Evolutionary conservation across 108 stramenopile genomes (phyloP), one percentile per base, ranked within the genome.

Genomic region (Skeletonema marinoi): DNA sequence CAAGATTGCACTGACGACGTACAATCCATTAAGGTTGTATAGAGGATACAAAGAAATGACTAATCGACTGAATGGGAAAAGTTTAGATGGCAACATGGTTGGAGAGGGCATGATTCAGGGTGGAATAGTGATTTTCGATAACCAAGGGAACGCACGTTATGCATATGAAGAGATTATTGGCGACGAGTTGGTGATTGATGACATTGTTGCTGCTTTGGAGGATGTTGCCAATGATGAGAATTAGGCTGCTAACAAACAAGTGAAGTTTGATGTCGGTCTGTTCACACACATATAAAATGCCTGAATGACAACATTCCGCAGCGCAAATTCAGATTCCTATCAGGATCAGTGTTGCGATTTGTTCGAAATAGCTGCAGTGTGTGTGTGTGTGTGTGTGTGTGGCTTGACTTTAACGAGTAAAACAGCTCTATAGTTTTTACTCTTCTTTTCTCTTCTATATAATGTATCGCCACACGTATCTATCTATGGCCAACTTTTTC

Each of bases 91-190:
- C n/a, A 96, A 94, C 71, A 31, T 90, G 69, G 71, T 65, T 31
- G 96, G 96, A 25, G 96, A 96, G 70, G 96, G 96, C 13, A 32
- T 92, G 58, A 80, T 82, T 36, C 85, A 88, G 59, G 96, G 96
- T 36, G 96, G 96, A 32, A 25, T 96, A 32, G 74, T 96, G 8
- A 68, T 96, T 35, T 90, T 94, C 80, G 90, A 78, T 39, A 64
- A 36, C 3, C 82, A 83, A 21, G 92, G 90, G 19, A 71, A 80
- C 8, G 69, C 85, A 6, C 78, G 77, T 33, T 95, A 88, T 83
- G 89, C 86, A 9, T 90, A 92, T 85, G 74, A 85, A 60, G 94
- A 95, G 71, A 66, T 82, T 21, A 88, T 88, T n/a, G 94, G 94
- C 12, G 38, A 32, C 7, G 81, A 83, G 7, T 33, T 92, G 41